Evolutionary conservation across 164 flowering plant genomes (phyloP).

Genomic region (Tinospora cordifolia): DNA sequence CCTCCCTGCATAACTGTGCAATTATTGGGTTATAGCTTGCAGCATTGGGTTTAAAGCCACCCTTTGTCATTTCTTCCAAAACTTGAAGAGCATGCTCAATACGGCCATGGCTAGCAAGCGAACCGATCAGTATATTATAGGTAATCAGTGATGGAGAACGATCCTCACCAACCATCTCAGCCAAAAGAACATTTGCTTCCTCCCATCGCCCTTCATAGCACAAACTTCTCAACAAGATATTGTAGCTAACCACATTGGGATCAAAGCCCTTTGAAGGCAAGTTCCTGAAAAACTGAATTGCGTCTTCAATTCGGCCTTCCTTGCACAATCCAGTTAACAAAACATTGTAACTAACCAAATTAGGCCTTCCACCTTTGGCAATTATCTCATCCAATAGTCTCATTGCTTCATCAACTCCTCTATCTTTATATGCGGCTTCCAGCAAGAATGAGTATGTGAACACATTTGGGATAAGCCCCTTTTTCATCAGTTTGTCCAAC

Average conservation of each 20-base stretch:
- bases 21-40: slow-evolving; percentile 75
- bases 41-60: slow-evolving; percentile 45
- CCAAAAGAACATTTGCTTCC: slow-evolving; percentile 61
- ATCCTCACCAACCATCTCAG: slow-evolving; percentile 67
- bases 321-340: slow-evolving; percentile 78
- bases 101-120: slow-evolving; percentile 59
- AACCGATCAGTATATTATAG: slow-evolving; percentile 66
- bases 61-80: slow-evolving; percentile 51
- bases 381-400: slow-evolving; percentile 65
- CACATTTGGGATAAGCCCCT: slow-evolving; percentile 67
- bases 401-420: slow-evolving; percentile 71
- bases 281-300: slow-evolving; percentile 49
- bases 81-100: slow-evolving; percentile 56
- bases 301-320: slow-evolving; percentile 71
- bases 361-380: slow-evolving; percentile 66
- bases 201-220: slow-evolving; percentile 68
- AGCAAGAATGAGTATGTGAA: slow-evolving; percentile 76
- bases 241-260: slow-evolving; percentile 79
- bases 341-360: slow-evolving; percentile 83
- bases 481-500: slow-evolving; percentile 53
- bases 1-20: slow-evolving; percentile 56
- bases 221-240: slow-evolving; percentile 63
- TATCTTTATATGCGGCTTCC: slow-evolving; percentile 75
- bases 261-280: slow-evolving; percentile 61
- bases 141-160: slow-evolving; percentile 61